Conservation (phyloP, 225 moss, liverwort and hornwort species). For the Marchantia polymorpha region DNA sequence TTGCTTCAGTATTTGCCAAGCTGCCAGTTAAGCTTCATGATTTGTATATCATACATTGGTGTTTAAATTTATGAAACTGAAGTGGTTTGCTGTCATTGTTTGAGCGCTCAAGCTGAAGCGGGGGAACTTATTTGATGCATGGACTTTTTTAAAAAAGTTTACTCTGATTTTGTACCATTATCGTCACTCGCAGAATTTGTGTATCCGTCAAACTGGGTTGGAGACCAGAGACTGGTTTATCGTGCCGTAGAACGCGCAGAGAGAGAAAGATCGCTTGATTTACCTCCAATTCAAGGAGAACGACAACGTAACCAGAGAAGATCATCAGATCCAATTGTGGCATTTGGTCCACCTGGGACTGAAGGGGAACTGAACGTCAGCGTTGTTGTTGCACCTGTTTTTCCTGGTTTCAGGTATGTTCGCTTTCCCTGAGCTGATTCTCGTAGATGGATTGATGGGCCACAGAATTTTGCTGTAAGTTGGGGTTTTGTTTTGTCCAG, state of each 20-base stretch:
- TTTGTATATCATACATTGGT: no score
- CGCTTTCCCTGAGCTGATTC: not conserved
- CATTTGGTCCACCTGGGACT: slow-evolving; percentile 84
- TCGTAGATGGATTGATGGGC: not conserved
- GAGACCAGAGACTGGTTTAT: slow-evolving; percentile 86
- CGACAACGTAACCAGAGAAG: slow-evolving; percentile 21
- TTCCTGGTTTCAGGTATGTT: slow-evolving; percentile 64
- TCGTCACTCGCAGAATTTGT: slow-evolving; percentile 55
- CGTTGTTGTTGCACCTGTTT: slow-evolving; percentile 74
- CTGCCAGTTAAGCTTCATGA: no score
- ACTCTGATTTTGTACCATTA: not conserved
- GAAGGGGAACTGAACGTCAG: slow-evolving; percentile 83
- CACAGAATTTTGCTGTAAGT: no score
- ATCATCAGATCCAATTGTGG: slow-evolving; percentile 68
- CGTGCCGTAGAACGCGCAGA: slow-evolving; percentile 76
- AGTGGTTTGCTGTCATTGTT: no score
- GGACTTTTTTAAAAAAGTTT: no score
- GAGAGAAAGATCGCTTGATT: slow-evolving; percentile 66
- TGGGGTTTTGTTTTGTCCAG: no score
- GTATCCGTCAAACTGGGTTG: slow-evolving; percentile 74
- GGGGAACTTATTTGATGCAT: no score
- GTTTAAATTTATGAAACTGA: no score
- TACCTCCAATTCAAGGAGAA: slow-evolving; percentile 46
- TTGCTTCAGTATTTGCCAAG: no score
- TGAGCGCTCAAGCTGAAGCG: no score